These are phyloP conservation scores for Colletotrichum magnum DNA, from an alignment of 2,329 filamentous ascomycete genomes.

Conservation along the genomic window DNA sequence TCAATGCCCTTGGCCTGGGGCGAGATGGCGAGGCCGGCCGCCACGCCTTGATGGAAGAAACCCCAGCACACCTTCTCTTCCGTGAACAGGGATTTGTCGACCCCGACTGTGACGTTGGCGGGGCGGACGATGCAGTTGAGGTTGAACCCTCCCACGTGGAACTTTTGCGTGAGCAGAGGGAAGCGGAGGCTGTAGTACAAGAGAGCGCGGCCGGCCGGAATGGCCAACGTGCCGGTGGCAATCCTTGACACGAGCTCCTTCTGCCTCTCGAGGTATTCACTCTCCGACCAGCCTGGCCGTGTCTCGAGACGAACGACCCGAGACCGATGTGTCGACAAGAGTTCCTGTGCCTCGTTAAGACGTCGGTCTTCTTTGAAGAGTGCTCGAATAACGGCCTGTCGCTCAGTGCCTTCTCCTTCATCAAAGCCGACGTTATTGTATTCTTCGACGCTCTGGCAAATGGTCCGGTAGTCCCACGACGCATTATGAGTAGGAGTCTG, in stretches of 20 bases:
- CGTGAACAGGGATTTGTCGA: constrained; percentile 87
- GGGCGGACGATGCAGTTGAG: constrained; percentile 93
- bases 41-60: constrained; percentile 96
- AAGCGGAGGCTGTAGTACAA: constrained; percentile 89
- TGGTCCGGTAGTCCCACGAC: constrained; percentile 81
- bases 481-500: constrained; percentile 75
- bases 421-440: constrained; percentile 74
- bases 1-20: constrained; percentile 93
- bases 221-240: constrained; percentile 88
- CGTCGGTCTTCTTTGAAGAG: constrained; percentile 94
- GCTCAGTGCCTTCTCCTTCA: constrained; percentile 86
- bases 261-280: constrained; percentile 90
- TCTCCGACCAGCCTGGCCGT: constrained; percentile 84
- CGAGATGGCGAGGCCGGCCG: constrained; percentile 93
- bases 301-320: constrained; percentile 83
- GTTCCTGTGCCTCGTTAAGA: constrained; percentile 84
- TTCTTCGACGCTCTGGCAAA: constrained; percentile 78
- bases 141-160: constrained; percentile 91
- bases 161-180: constrained; percentile 92
- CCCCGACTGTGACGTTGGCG: constrained; percentile 91
- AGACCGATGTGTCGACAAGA: constrained; percentile 88
- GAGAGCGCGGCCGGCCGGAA: constrained; percentile 88
- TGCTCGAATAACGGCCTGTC: constrained; percentile 84
- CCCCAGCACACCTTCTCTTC: constrained; percentile 99
- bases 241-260: constrained; percentile 90